phyloP scores from a whole-genome alignment of 176 grass and related monocot genomes.

The Raddia guianensis region DNA sequence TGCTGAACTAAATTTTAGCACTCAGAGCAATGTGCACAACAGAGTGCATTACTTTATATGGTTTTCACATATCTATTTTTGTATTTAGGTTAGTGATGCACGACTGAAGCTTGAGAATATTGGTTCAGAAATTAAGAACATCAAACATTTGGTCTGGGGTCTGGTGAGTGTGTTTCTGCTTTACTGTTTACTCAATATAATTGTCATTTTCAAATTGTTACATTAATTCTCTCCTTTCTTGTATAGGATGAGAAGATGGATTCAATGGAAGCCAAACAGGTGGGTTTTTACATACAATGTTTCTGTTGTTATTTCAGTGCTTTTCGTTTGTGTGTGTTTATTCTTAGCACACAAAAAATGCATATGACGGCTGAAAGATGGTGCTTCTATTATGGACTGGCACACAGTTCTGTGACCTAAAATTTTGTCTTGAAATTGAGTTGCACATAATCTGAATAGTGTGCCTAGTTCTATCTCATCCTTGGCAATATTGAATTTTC shows the following conservation, averaged over 20 bases:
- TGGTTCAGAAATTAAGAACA: slow-evolving; percentile 80
- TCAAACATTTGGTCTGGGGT: slow-evolving; percentile 84
- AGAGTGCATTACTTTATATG: slow-evolving; percentile 7
- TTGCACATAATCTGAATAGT: slow-evolving; percentile 5
- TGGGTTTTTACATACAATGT: slow-evolving; percentile 36
- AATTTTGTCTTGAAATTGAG: neutral
- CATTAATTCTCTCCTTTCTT: slow-evolving; percentile 22
- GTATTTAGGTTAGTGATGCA: slow-evolving; percentile 81
- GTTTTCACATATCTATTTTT: slow-evolving; percentile 36
- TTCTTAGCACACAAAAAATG: neutral
- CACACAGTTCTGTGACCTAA: neutral
- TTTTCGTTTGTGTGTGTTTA: slow-evolving; percentile 21
- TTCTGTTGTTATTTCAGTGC: slow-evolving; percentile 25
- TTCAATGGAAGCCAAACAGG: slow-evolving; percentile 91
- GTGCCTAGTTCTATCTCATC: neutral
- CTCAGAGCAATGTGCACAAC: neutral
- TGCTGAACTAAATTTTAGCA: neutral
- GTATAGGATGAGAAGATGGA: slow-evolving; percentile 86
- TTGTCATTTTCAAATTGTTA: slow-evolving; percentile 35
- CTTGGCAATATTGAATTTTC: slow-evolving; percentile 1
- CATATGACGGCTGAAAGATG: neutral
- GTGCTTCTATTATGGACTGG: neutral
- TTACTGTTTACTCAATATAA: slow-evolving; percentile 20
- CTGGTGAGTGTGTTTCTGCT: slow-evolving; percentile 59
- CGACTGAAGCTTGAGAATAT: slow-evolving; percentile 77